phyloP scores from a whole-genome alignment of 495 filamentous ascomycete genomes.

The Letharia lupina region DNA sequence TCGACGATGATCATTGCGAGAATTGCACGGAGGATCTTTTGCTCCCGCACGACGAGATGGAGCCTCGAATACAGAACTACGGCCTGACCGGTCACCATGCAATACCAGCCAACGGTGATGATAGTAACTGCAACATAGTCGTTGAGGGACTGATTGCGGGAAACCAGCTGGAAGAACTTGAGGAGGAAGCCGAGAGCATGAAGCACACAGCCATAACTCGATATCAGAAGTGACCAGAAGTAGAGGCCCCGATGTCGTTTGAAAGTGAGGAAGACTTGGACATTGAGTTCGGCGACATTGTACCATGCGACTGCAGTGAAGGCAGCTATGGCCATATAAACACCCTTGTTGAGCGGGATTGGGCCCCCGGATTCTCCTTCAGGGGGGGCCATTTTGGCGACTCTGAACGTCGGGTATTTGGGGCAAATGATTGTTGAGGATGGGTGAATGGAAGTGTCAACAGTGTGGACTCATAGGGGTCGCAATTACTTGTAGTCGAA shows the following conservation, averaged over 20 bases:
- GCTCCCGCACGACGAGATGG: slow-evolving; percentile 42
- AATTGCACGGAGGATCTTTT: slow-evolving; percentile 36
- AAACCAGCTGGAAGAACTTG: slow-evolving; percentile 38
- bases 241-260: slow-evolving; percentile 45
- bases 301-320: slow-evolving; percentile 45
- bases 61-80: slow-evolving; percentile 45
- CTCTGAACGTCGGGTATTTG: slow-evolving; percentile 1
- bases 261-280: slow-evolving; percentile 45
- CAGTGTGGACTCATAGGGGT: slow-evolving; percentile 1
- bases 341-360: slow-evolving; percentile 16
- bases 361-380: slow-evolving; percentile 20
- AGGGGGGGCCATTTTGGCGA: slow-evolving; percentile 21
- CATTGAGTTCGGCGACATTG: slow-evolving; percentile 42
- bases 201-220: slow-evolving; percentile 35
- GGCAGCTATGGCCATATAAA: slow-evolving; percentile 33
- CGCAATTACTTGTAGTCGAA: background rate
- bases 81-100: slow-evolving; percentile 47
- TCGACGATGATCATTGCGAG: slow-evolving; percentile 39
- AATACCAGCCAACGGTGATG: slow-evolving; percentile 45
- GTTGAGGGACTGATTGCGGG: slow-evolving; percentile 7
- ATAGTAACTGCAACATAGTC: slow-evolving; percentile 37
- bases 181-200: slow-evolving; percentile 46
- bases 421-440: background rate
- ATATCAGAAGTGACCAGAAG: slow-evolving; percentile 45
- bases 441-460: slow-evolving; percentile 9